Evolutionary conservation across 768 basidiomycete genomes (phyloP), one percentile per base, ranked within the genome.

Genomic region (Psilocybe subaeruginosa): DNA sequence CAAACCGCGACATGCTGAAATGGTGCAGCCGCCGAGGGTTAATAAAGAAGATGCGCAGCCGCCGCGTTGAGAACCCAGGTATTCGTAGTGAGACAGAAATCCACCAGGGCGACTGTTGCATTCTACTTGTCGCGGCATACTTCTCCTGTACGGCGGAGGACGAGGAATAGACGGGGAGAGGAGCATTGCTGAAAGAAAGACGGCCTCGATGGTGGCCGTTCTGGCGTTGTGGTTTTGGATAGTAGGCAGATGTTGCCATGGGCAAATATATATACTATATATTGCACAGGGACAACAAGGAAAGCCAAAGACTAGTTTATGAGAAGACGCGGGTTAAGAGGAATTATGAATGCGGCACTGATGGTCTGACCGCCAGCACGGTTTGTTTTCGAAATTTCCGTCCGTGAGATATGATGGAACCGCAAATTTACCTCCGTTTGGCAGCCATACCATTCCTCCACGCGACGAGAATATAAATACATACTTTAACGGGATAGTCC

Each of bases 141-240:
- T 91, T 91, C 75, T 91, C 89, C 64, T 86, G 81, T 27, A 88
- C 82, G 14, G 86, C 83, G 54, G 87, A 68, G 50, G 69, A 67
- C 35, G 70, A 71, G 46, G 73, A 70, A 56, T 75, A 74, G 51
- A 76, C 65, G 30, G 75, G 77, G 35, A 76, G 73, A 29, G 70
- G 73, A 23, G 70, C 67, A 60, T 73, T 74, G 65, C 64, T 69
- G 59, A 68, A 59, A 56, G 65, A 68, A 59, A 69, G 64, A 33
- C 72, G 72, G 62, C 68, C 62, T 54, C 74, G 81, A 75, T 76
- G 72, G 66, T 77, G 76, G 61, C 81, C 81, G 72, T 80, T 82
- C 63, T 74, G 77, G 47, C 81, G 81, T 56, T 76, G 77, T 12
- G 78, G 73, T 59, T 74, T 72, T 35, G 82, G 74, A 68, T 84